Percentiles rank a stretch among this genome's conserved stretches.
Conservation (phyloP, 179 eudicot genomes). For the Pouteria campechiana region DNA sequence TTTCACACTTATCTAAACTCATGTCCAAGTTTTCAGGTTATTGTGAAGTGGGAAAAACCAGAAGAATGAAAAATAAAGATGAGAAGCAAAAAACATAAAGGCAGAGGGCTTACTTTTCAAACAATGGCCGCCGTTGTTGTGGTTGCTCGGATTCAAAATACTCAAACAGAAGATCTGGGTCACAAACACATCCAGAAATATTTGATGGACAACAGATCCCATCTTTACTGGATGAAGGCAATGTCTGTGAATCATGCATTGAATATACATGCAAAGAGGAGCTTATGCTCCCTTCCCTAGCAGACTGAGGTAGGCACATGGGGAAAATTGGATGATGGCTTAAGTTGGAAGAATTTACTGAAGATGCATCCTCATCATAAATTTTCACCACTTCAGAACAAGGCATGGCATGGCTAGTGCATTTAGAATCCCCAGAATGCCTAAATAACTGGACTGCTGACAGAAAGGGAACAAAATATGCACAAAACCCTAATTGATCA, state of each 20-base stretch:
- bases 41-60: too few relatives aligned
- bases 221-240: neutral
- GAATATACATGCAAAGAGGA: neutral
- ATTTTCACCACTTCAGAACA: neutral
- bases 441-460: conserved; percentile 47
- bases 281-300: neutral
- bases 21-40: too few relatives aligned
- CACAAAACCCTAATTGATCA: conserved; percentile 24
- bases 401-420: neutral
- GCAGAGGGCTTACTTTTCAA: conserved; percentile 23
- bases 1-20: too few relatives aligned
- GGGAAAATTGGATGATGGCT: conserved; percentile 8
- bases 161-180: conserved; percentile 32
- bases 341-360: neutral
- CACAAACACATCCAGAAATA: conserved; percentile 7
- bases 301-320: conserved; percentile 15
- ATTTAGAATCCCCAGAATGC: neutral
- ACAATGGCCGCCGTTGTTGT: conserved; percentile 29
- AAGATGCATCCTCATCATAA: neutral
- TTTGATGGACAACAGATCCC: neutral
- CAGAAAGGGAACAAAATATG: conserved; percentile 46
- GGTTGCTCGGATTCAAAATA: conserved; percentile 54
- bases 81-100: too few relatives aligned
- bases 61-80: too few relatives aligned
- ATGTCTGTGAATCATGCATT: neutral